Conservation (phyloP, 78 protist species). For the Chrysochromulina tobinii region DNA sequence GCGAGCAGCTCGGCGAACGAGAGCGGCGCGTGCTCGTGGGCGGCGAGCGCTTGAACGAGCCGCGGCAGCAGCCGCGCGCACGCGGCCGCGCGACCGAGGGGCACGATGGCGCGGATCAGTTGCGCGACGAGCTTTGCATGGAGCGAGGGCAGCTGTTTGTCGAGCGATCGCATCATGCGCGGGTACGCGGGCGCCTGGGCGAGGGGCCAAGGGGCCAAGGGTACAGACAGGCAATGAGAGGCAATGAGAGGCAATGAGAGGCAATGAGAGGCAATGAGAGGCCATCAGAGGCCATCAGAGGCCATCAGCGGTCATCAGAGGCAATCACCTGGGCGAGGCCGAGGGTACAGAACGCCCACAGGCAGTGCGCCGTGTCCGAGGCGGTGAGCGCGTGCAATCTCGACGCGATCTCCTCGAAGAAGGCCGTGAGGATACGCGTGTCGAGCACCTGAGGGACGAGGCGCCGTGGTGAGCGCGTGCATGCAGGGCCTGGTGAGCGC, state of each 20-base stretch:
- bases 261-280: too few relatives aligned
- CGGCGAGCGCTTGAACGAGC: not conserved
- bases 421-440: not conserved
- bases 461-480: too few relatives aligned
- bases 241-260: too few relatives aligned
- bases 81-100: not conserved
- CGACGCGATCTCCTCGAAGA: not conserved
- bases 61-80: not conserved
- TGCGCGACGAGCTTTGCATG: not conserved
- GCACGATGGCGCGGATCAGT: not conserved
- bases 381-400: not conserved
- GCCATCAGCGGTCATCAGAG: too few relatives aligned
- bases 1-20: too few relatives aligned
- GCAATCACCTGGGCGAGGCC: not conserved
- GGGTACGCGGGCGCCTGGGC: not conserved
- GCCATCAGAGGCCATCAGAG: too few relatives aligned
- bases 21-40: not conserved
- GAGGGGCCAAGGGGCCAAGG: too few relatives aligned
- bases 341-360: not conserved
- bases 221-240: too few relatives aligned
- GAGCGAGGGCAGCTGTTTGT: not conserved
- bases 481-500: too few relatives aligned
- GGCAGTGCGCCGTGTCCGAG: not conserved
- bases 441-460: not conserved
- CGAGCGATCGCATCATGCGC: not conserved